Evolutionary conservation across 441 rosid species (phyloP).

Genomic region (Dalechampia spathulata): DNA sequence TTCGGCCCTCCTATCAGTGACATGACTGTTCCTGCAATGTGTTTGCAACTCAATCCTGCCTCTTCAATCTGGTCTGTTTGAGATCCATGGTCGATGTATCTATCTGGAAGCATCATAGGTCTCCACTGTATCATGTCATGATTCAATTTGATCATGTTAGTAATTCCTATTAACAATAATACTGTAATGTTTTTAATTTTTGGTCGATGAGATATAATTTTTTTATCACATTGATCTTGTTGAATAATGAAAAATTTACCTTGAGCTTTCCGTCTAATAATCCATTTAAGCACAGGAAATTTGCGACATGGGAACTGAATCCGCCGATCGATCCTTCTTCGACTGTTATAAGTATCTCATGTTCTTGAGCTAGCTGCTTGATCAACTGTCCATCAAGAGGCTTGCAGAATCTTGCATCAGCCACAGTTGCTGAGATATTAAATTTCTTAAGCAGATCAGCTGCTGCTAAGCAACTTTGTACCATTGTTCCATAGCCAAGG

Average conservation of each 20-base stretch:
- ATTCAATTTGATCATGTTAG: too few relatives aligned
- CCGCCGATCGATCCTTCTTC: slow-evolving; percentile 66
- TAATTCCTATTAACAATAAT: too few relatives aligned
- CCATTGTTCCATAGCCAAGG: slow-evolving; percentile 18
- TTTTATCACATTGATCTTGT: too few relatives aligned
- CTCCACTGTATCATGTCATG: slow-evolving; percentile 71
- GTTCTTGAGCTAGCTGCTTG: slow-evolving; percentile 30
- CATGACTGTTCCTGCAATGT: slow-evolving; percentile 40
- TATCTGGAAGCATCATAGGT: slow-evolving; percentile 48
- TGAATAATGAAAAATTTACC: slow-evolving; percentile 32
- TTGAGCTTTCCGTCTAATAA: slow-evolving; percentile 45
- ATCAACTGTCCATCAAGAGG: slow-evolving; percentile 27
- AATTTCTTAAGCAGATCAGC: not conserved
- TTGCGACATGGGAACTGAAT: slow-evolving; percentile 50
- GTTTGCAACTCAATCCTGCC: slow-evolving; percentile 41
- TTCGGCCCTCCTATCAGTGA: slow-evolving; percentile 20
- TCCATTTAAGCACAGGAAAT: slow-evolving; percentile 42
- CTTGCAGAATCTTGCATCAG: slow-evolving; percentile 19
- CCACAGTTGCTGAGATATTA: slow-evolving; percentile 1
- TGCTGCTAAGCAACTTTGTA: slow-evolving; percentile 13
- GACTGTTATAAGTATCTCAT: slow-evolving; percentile 40
- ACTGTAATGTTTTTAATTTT: too few relatives aligned
- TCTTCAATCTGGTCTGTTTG: slow-evolving; percentile 36
- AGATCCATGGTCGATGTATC: slow-evolving; percentile 52
- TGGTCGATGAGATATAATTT: too few relatives aligned